Evolutionary conservation across 768 basidiomycete species (phyloP), one percentile per base, ranked within the genome.

Genomic region (Rhizopogon salebrosus): DNA sequence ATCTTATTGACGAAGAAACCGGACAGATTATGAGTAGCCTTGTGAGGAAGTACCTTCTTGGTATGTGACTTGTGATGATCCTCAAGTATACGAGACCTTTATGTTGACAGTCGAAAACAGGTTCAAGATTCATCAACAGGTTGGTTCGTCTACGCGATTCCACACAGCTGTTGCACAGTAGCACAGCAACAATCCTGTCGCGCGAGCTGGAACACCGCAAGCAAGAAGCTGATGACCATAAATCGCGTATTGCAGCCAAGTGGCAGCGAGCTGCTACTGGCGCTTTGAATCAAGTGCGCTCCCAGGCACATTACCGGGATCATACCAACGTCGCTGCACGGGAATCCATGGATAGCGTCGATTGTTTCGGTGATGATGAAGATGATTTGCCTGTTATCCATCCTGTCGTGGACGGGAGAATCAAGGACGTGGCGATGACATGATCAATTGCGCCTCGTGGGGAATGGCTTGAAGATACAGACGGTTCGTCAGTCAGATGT

Each of bases 1-100:
- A 83, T 59, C 77, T 95, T 35, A 76, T 95, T 23, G 91, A 95
- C 60, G 85, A 92, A 54, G 93, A 97, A 67, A 78, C 79, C 51
- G 93, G 93, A 7, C 79, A 84, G 57, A 70, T 91, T 56, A 82
- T 90, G 80, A 89, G 86, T 62, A 70, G 76, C 22, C 80, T 95
- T 49, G 87, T 95, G 27, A 76, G 93, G 57, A 85, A 85, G 59
- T 95, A 93, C 69, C 72, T 95, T 3, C 78, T 95, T 38, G 93
- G 92, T 89, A 57, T 8, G 62, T 54, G 29, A 13, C 29, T 36
- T 9, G 27, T n/a, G n/a, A n/a, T n/a, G 27, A 27, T 27, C 27
- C 27, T 27, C 9, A 9, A 6, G 27, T 7, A 2, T 29, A 9
- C 27, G 27, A 29, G 0, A 9, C 27, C 27, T 29, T 29, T 29